A percentile compares a stretch with the other conserved stretches of the same genome.
Evolutionary conservation across 371 early-diverging fungal genomes (phyloP).

Genomic region (Smittium culicis): DNA sequence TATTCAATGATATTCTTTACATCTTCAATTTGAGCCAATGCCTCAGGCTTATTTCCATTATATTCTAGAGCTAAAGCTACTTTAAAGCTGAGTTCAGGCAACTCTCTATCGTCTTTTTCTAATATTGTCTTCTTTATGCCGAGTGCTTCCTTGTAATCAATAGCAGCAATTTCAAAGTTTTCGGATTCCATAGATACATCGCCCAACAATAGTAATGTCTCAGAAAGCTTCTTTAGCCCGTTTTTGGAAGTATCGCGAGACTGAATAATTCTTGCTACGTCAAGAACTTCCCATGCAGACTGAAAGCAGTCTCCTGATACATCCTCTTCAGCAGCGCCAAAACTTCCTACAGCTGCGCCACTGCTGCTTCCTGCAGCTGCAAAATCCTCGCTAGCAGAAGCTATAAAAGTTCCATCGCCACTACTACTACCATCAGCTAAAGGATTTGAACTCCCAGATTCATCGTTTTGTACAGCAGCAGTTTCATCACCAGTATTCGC

Average conservation of each 20-base stretch:
- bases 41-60: slow-evolving; percentile 21
- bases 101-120: slow-evolving; percentile 43
- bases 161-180: slow-evolving; percentile 65
- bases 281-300: slow-evolving; percentile 78
- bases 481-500: slow-evolving; percentile 10
- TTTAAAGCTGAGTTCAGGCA: slow-evolving; percentile 52
- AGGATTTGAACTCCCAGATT: neutral
- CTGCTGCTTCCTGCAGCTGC: too few species aligned
- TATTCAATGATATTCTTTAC: slow-evolving; percentile 20
- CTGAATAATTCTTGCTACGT: slow-evolving; percentile 69
- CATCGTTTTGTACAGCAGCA: slow-evolving; percentile 1
- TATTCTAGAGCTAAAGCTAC: slow-evolving; percentile 32
- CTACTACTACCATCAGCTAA: slow-evolving; percentile 22
- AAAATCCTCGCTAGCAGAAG: too few species aligned
- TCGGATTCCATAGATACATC: slow-evolving; percentile 82
- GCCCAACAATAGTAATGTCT: slow-evolving; percentile 55
- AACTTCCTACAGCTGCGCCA: too few species aligned
- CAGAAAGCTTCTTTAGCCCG: slow-evolving; percentile 42
- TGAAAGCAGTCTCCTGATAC: too few species aligned
- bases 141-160: slow-evolving; percentile 56
- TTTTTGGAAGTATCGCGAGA: slow-evolving; percentile 43
- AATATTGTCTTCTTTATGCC: slow-evolving; percentile 46
- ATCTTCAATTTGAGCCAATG: slow-evolving; percentile 23
- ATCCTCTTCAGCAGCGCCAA: too few species aligned
- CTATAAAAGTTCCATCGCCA: slow-evolving; percentile 34